A percentile compares a stretch with the other conserved stretches of the same genome.
phyloP scores from a whole-genome alignment of 2,329 filamentous ascomycete species.

The Hypocrella siamensis region DNA sequence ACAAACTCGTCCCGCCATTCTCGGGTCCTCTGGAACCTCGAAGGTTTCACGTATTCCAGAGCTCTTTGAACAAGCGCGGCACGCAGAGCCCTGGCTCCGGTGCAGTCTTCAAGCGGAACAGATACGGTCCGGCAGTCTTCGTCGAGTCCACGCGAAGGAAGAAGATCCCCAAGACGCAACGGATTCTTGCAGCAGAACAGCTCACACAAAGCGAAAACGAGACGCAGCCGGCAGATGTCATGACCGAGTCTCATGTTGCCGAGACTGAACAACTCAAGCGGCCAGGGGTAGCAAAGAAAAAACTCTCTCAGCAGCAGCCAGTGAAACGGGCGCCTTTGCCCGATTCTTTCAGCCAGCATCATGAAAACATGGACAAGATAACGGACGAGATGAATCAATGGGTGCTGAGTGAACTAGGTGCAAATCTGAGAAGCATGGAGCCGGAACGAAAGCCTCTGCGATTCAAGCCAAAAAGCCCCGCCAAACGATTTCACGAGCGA shows the following conservation, averaged over 20 bases:
- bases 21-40: conserved; percentile 21
- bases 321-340: conserved; percentile 14
- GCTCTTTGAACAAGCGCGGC: conserved; percentile 19
- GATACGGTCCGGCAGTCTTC: conserved; percentile 33
- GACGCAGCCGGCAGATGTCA: conserved; percentile 1
- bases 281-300: conserved; percentile 14
- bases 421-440: conserved; percentile 32
- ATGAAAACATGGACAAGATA: conserved; percentile 31
- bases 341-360: conserved; percentile 16
- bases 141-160: conserved; percentile 33
- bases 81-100: conserved; percentile 7
- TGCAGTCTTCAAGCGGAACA: conserved; percentile 23
- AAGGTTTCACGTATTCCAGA: conserved; percentile 39
- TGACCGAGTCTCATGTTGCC: conserved; percentile 2
- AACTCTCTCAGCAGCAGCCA: conserved; percentile 8
- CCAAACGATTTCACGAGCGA: conserved; percentile 37
- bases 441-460: conserved; percentile 23
- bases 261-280: conserved; percentile 16
- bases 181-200: conserved; percentile 7
- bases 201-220: neutral
- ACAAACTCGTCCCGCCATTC: neutral
- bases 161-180: conserved; percentile 9
- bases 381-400: conserved; percentile 41
- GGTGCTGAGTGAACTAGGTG: conserved; percentile 41
- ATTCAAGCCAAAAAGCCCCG: conserved; percentile 40